Evolutionary conservation across 192 early-diverging fungal species (phyloP).

Genomic region (Chytriomyces hyalinus): DNA sequence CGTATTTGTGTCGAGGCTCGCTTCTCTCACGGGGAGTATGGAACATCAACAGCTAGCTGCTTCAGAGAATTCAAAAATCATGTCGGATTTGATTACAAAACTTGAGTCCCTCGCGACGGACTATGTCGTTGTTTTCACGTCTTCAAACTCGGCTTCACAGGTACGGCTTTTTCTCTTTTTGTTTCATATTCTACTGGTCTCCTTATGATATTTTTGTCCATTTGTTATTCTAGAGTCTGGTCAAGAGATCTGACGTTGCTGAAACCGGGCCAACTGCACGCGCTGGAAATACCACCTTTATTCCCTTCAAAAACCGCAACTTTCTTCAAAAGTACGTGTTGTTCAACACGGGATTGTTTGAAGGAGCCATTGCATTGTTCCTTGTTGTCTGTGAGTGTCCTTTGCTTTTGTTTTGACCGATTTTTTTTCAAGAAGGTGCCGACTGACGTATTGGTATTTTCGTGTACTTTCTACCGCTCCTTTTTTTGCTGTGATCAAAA

Average conservation of each 20-base stretch:
- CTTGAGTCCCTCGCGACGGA: neutral
- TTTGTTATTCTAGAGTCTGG: neutral
- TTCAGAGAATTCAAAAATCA: neutral
- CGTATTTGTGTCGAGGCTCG: neutral
- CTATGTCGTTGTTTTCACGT: constrained; percentile 19
- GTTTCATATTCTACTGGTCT: neutral
- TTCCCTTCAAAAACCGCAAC: constrained; percentile 26
- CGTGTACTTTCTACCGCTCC: neutral
- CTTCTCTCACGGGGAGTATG: neutral
- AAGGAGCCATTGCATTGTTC: constrained; percentile 20
- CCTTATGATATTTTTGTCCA: neutral
- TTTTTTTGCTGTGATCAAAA: too few relatives aligned
- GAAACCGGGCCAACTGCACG: neutral
- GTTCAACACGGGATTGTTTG: constrained; percentile 36
- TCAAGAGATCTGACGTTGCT: neutral
- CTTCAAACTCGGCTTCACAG: constrained; percentile 5
- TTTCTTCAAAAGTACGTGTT: constrained; percentile 32
- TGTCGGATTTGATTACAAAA: constrained; percentile 2
- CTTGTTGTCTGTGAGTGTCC: constrained; percentile 3
- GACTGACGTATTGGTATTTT: neutral
- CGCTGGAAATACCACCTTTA: constrained; percentile 3
- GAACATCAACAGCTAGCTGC: constrained; percentile 5
- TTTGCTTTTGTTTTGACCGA: constrained; percentile 1
- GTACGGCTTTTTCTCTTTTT: neutral
- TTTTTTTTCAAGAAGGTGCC: neutral